Conservation (phyloP, 495 filamentous ascomycete genomes). For the Penicillium cosmopolitanum region DNA sequence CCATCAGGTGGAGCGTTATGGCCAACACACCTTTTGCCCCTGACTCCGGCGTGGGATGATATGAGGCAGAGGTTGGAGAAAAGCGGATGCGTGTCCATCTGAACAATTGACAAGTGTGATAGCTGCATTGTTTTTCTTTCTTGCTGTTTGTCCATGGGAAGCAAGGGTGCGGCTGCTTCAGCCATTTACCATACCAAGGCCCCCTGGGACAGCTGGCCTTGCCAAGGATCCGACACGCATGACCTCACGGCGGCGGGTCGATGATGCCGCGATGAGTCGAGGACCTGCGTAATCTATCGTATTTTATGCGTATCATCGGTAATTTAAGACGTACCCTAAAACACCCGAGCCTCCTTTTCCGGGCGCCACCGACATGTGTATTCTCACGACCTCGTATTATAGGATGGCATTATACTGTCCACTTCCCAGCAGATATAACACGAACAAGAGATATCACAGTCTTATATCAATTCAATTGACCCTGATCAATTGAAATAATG, state of each 20-base stretch:
- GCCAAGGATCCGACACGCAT: slow-evolving; percentile 20
- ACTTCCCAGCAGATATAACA: no score
- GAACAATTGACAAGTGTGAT: no score
- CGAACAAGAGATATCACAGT: no score
- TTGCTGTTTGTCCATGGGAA: neutral
- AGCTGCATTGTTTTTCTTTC: neutral
- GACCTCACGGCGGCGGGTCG: slow-evolving; percentile 32
- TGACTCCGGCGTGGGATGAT: neutral
- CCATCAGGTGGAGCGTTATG: slow-evolving; percentile 18
- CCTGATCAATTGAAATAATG: neutral
- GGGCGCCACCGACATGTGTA: slow-evolving; percentile 1
- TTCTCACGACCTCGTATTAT: neutral
- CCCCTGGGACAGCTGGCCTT: slow-evolving; percentile 18
- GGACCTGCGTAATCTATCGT: slow-evolving; percentile 5
- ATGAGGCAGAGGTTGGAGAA: neutral
- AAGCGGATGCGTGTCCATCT: neutral
- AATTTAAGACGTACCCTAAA: slow-evolving; percentile 23
- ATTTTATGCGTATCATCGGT: neutral
- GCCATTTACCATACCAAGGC: neutral
- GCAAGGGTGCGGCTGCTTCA: neutral
- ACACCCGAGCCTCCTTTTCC: slow-evolving; percentile 20
- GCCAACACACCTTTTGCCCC: neutral
- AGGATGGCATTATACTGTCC: no score
- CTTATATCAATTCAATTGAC: no score
- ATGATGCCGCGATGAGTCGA: slow-evolving; percentile 30